Evolutionary conservation across 805 yeast genomes (phyloP).

Genomic region (Candida nonsorbophila): DNA sequence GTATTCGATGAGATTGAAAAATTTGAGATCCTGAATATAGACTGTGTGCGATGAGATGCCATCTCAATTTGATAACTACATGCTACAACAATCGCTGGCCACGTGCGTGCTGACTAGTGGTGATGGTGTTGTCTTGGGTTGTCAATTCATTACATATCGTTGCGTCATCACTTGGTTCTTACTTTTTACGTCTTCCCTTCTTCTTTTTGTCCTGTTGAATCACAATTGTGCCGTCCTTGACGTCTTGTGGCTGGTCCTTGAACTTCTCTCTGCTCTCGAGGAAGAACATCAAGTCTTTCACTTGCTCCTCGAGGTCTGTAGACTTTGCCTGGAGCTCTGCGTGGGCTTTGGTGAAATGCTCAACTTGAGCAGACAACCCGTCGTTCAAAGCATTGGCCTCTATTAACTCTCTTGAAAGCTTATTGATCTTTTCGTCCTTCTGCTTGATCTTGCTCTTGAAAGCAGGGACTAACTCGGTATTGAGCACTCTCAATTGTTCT

Average conservation of each 20-base stretch:
- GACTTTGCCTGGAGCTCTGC: constrained; percentile 32
- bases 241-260: constrained; percentile 65
- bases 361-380: constrained; percentile 34
- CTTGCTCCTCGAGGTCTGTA: constrained; percentile 54
- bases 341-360: constrained; percentile 21
- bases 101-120: too few relatives aligned
- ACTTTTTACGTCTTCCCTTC: constrained; percentile 13
- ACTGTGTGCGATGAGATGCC: too few relatives aligned
- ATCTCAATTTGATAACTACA: too few relatives aligned
- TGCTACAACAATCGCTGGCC: background rate
- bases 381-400: constrained; percentile 30
- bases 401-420: constrained; percentile 25
- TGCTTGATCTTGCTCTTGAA: constrained; percentile 23
- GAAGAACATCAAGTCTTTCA: constrained; percentile 74
- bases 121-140: too few relatives aligned
- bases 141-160: too few relatives aligned
- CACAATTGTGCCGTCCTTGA: constrained; percentile 63
- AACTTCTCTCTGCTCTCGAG: constrained; percentile 70
- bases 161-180: too few relatives aligned
- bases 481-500: constrained; percentile 17
- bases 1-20: too few relatives aligned
- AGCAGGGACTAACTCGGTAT: constrained; percentile 25
- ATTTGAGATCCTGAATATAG: too few relatives aligned
- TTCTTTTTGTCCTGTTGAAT: constrained; percentile 26
- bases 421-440: constrained; percentile 23